phyloP scores from a whole-genome alignment of 2,329 filamentous ascomycete genomes.

The Botrytis byssoidea region DNA sequence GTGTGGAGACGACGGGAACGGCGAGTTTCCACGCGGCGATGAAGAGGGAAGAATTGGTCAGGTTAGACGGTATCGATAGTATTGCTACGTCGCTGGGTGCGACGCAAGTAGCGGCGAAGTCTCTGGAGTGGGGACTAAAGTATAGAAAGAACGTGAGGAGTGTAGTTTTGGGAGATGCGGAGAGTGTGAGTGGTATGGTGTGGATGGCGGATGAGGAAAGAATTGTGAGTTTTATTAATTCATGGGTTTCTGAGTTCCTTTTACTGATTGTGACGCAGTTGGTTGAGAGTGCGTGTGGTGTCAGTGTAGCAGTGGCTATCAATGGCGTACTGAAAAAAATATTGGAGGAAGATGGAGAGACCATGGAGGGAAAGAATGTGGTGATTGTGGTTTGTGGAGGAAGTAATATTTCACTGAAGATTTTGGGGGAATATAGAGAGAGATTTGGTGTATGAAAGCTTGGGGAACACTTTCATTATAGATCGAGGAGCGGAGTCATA shows the following conservation, averaged over 20 bases:
- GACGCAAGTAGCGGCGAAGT: constrained; percentile 64
- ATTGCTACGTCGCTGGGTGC: constrained; percentile 74
- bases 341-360: constrained; percentile 78
- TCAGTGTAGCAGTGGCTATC: constrained; percentile 69
- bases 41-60: constrained; percentile 48
- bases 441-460: constrained; percentile 7
- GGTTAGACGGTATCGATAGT: constrained; percentile 69
- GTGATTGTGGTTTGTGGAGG: constrained; percentile 86
- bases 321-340: constrained; percentile 52
- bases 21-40: constrained; percentile 6
- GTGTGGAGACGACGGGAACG: background rate
- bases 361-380: constrained; percentile 71
- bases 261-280: constrained; percentile 40
- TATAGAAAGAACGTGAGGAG: constrained; percentile 52
- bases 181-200: constrained; percentile 75
- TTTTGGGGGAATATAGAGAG: constrained; percentile 47
- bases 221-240: constrained; percentile 40
- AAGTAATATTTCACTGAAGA: constrained; percentile 61
- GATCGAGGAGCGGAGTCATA: too few species aligned
- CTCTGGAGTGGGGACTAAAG: constrained; percentile 60
- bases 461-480: too few species aligned
- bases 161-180: constrained; percentile 67
- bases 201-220: constrained; percentile 79
- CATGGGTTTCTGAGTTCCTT: too few species aligned
- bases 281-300: constrained; percentile 83